Evolutionary conservation across 192 early-diverging fungal genomes (phyloP), one percentile per base, ranked within the genome.

Genomic region (Paraglomus occultum): DNA sequence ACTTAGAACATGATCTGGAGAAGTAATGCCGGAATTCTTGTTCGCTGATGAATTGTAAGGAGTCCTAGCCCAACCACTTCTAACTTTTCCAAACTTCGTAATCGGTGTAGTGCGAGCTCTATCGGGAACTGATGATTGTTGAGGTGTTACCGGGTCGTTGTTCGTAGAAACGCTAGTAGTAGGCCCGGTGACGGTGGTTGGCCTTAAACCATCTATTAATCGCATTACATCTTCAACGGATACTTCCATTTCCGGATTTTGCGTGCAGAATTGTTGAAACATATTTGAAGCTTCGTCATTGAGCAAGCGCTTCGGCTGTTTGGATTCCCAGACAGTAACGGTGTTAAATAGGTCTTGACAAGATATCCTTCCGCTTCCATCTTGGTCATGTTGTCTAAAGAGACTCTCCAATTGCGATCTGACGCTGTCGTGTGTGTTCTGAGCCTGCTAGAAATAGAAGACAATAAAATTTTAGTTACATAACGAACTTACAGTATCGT

Each of bases 181-280:
- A 9, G 64, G 66, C 18, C 61, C 42, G 17, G 65, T 48, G 48
- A 66, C 70, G 1, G 67, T 48, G 15, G 74, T 62, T 46, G 74
- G 58, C 11, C 51, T 71, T 4, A 79, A 51, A 5, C 73, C 64
- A 46, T 51, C 67, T n/a, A 80, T 22, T 9, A 80, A 57, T 22
- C 75, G 60, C 5, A 80, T 22, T n/a, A 81, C 75, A 55, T 81
- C 80, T 52, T 81, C 80, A 48, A 75, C 53, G 15, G 74, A 72
- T 70, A 81, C 73, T 54, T 81, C 80, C 54, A 81, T 63, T 51
- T 81, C 80, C 39, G 77, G 74, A 59, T 76, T 78, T 17, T 49
- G 42, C 14, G 63, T 40, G 7, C 64, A 69, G 31, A 73, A 81
- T 0, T 72, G 67, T 65, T 68, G 65, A 60, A 81, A 74, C 38